Percentiles rank a stretch among this genome's conserved stretches.
Conservation (phyloP, 257 asterid species). For the Nicotiana benthamiana region DNA sequence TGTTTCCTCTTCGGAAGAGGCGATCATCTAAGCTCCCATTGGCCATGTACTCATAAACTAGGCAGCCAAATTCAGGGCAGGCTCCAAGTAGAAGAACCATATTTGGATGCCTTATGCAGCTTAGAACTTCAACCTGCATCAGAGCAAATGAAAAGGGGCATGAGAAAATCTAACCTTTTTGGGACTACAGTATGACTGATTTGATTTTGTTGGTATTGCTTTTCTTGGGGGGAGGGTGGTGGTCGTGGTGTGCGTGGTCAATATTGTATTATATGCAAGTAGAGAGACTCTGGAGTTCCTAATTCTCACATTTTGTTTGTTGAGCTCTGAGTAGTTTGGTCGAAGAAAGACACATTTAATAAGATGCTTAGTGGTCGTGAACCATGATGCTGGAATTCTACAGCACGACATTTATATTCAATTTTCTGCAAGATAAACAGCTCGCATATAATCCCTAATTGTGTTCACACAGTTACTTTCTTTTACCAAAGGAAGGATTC, state of each 20-base stretch:
- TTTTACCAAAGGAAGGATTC: not conserved
- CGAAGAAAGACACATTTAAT: not conserved
- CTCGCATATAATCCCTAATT: not conserved
- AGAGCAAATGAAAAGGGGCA: not conserved
- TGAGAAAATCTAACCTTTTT: not conserved
- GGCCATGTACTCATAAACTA: slow-evolving; percentile 85
- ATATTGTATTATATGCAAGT: not conserved
- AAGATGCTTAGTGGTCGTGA: not conserved
- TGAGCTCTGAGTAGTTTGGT: not conserved
- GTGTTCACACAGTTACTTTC: not conserved
- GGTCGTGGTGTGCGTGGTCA: not conserved
- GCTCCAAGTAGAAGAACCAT: slow-evolving; percentile 98
- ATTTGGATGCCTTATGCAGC: slow-evolving; percentile 90
- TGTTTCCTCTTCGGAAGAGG: slow-evolving; percentile 51
- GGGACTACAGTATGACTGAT: not conserved
- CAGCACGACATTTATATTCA: not conserved
- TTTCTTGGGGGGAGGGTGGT: not conserved
- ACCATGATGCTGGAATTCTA: not conserved
- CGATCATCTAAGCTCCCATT: slow-evolving; percentile 90
- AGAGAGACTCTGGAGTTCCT: not conserved
- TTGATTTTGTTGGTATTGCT: not conserved
- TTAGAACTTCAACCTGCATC: slow-evolving; percentile 79
- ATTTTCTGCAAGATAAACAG: not conserved
- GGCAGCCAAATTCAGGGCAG: slow-evolving; percentile 93
- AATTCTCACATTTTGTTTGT: not conserved